These are phyloP conservation scores for Fusarium zealandicum DNA, from an alignment of 2,329 filamentous ascomycete genomes.

Conservation along the genomic window DNA sequence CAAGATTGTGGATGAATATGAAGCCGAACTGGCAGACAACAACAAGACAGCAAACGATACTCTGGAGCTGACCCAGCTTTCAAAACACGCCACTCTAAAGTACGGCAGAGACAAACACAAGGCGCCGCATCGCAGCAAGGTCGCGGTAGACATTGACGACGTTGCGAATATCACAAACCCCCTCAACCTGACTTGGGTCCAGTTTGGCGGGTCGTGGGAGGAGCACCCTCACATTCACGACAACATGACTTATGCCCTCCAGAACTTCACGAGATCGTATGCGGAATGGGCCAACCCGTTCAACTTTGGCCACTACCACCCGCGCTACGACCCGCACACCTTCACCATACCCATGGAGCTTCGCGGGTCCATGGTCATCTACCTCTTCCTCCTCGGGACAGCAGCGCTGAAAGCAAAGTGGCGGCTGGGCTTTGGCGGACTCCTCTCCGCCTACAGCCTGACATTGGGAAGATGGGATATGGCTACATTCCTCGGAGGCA, in stretches of 20 bases:
- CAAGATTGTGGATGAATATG: constrained; percentile 27
- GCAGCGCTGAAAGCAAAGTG: constrained; percentile 47
- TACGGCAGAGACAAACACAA: constrained; percentile 2
- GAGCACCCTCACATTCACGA: constrained; percentile 51
- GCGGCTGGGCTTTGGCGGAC: constrained; percentile 42
- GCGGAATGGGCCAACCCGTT: constrained; percentile 53
- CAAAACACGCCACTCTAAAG: constrained; percentile 5
- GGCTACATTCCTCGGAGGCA: constrained; percentile 49
- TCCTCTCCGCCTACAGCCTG: constrained; percentile 47
- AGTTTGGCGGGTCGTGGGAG: constrained; percentile 52
- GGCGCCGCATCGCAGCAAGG: not conserved
- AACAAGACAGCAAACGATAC: constrained; percentile 11
- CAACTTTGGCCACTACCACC: constrained; percentile 49
- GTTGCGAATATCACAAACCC: constrained; percentile 43
- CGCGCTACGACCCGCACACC: constrained; percentile 52
- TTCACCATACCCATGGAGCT: constrained; percentile 54
- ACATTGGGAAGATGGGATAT: constrained; percentile 51
- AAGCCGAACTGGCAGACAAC: constrained; percentile 25
- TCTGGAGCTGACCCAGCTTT: constrained; percentile 2
- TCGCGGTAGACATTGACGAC: not conserved
- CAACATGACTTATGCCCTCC: constrained; percentile 48
- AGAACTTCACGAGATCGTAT: constrained; percentile 49
- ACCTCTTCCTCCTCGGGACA: constrained; percentile 50
- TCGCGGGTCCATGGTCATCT: constrained; percentile 51
- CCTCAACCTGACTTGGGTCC: constrained; percentile 44